Percentiles rank a stretch among this genome's conserved stretches.
These are phyloP conservation scores for Penicillium oxalicum DNA, from an alignment of 2,329 filamentous ascomycete genomes.

Conservation along the genomic window DNA sequence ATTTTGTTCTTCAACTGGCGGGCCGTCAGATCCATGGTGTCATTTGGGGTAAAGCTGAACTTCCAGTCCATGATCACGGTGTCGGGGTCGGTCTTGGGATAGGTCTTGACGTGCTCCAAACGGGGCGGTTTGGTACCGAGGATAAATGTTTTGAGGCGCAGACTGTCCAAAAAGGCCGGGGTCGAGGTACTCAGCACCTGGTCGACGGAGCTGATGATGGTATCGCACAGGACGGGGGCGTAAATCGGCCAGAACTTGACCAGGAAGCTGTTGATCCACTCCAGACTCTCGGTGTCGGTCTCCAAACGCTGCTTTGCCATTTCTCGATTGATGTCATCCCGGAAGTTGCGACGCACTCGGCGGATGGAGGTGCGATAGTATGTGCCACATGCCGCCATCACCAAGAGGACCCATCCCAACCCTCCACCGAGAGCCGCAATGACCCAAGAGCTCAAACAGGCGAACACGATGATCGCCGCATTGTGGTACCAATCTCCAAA, in stretches of 20 bases:
- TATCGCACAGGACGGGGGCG: slow-evolving; percentile 84
- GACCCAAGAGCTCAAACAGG: slow-evolving; percentile 84
- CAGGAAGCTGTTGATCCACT: slow-evolving; percentile 99
- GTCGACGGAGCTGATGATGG: slow-evolving; percentile 88
- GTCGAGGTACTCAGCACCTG: slow-evolving; percentile 91
- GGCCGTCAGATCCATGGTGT: slow-evolving; percentile 82
- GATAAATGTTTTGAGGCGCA: slow-evolving; percentile 89
- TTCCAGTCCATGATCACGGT: slow-evolving; percentile 99
- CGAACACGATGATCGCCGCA: slow-evolving; percentile 85
- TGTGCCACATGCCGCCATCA: slow-evolving; percentile 87
- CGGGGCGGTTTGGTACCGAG: slow-evolving; percentile 91
- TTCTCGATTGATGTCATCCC: slow-evolving; percentile 87
- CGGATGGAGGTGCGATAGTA: slow-evolving; percentile 96
- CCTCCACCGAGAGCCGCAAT: slow-evolving; percentile 85
- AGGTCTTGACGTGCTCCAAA: slow-evolving; percentile 96
- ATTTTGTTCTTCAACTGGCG: slow-evolving; percentile 90
- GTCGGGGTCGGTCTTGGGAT: slow-evolving; percentile 91
- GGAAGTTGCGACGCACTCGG: slow-evolving; percentile 88
- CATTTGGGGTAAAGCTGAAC: slow-evolving; percentile 97
- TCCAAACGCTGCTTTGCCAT: slow-evolving; percentile 82
- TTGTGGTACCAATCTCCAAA: slow-evolving; percentile 99
- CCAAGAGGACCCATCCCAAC: slow-evolving; percentile 83
- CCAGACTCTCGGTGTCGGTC: slow-evolving; percentile 82
- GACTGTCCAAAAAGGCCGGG: slow-evolving; percentile 84
- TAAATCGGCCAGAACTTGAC: slow-evolving; percentile 99